Evolutionary conservation across 2,329 filamentous ascomycete species (phyloP).

Genomic region (Xylaria multiplex): DNA sequence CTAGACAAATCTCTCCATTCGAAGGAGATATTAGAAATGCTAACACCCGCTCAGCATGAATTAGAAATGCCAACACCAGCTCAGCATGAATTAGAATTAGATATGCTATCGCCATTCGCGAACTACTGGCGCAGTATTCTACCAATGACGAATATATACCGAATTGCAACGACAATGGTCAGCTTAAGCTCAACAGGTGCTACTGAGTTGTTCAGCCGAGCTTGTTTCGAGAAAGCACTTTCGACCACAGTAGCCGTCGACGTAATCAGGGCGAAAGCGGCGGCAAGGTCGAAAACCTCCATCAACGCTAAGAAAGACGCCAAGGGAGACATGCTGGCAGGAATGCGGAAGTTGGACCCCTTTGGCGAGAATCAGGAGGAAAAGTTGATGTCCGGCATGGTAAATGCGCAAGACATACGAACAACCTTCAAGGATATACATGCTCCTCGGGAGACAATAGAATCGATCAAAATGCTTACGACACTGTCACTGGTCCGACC

Average conservation of each 20-base stretch:
- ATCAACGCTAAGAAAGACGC: neutral
- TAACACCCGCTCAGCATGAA: no score
- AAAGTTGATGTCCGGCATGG: slow-evolving; percentile 81
- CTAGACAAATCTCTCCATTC: slow-evolving; percentile 25
- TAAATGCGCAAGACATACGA: slow-evolving; percentile 82
- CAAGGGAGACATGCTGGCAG: slow-evolving; percentile 42
- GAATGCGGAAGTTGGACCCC: slow-evolving; percentile 50
- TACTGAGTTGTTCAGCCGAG: slow-evolving; percentile 34
- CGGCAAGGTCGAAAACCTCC: slow-evolving; percentile 1
- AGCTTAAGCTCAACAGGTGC: slow-evolving; percentile 34
- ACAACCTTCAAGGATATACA: slow-evolving; percentile 91
- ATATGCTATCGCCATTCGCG: slow-evolving; percentile 9
- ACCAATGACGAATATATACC: slow-evolving; percentile 44
- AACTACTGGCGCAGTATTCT: slow-evolving; percentile 39
- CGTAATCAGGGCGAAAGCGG: slow-evolving; percentile 36
- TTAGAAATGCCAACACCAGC: no score
- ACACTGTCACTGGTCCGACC: slow-evolving; percentile 86
- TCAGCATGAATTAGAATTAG: no score
- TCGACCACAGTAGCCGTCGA: slow-evolving; percentile 40
- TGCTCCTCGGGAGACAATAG: slow-evolving; percentile 81
- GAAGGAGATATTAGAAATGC: no score
- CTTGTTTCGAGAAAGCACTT: slow-evolving; percentile 37
- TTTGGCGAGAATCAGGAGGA: slow-evolving; percentile 80
- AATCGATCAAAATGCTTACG: slow-evolving; percentile 88
- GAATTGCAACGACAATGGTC: slow-evolving; percentile 46